Percentiles rank a stretch among this genome's conserved stretches.
phyloP scores from a whole-genome alignment of 306 rosid species.

The Senna siamea region DNA sequence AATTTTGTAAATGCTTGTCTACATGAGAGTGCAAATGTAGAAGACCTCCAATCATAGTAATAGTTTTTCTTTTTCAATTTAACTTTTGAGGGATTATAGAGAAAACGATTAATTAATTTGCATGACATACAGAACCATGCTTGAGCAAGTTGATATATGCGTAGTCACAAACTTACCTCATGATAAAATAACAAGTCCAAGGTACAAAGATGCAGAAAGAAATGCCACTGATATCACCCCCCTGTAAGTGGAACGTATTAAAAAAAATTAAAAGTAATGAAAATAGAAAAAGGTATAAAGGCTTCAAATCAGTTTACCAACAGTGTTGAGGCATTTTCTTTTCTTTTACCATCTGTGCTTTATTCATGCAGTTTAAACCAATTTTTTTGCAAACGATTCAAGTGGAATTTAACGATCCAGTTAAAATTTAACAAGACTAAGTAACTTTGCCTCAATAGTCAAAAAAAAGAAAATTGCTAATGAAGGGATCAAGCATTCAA shows the following conservation, averaged over 20 bases:
- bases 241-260: slow-evolving; percentile 43
- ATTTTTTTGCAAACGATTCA: not conserved
- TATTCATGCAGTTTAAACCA: not conserved
- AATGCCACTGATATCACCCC: slow-evolving; percentile 54
- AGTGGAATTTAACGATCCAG: slow-evolving; percentile 1
- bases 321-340: slow-evolving; percentile 4
- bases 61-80: too few species aligned
- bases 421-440: not conserved
- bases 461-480: not conserved
- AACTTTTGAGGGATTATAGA: too few species aligned
- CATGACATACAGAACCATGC: too few species aligned
- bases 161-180: slow-evolving; percentile 45
- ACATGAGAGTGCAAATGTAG: too few species aligned
- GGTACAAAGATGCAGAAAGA: slow-evolving; percentile 56
- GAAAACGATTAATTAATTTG: too few species aligned
- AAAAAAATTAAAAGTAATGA: slow-evolving; percentile 25
- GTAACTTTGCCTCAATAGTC: not conserved
- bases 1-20: too few species aligned
- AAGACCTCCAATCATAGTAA: too few species aligned
- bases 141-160: not conserved
- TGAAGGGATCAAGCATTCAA: too few species aligned
- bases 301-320: slow-evolving; percentile 4
- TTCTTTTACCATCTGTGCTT: too few species aligned
- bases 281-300: not conserved
- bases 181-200: slow-evolving; percentile 63